These are phyloP conservation scores for Colletotrichum orchidophilum DNA, from an alignment of 2,329 filamentous ascomycete species.

Conservation along the genomic window DNA sequence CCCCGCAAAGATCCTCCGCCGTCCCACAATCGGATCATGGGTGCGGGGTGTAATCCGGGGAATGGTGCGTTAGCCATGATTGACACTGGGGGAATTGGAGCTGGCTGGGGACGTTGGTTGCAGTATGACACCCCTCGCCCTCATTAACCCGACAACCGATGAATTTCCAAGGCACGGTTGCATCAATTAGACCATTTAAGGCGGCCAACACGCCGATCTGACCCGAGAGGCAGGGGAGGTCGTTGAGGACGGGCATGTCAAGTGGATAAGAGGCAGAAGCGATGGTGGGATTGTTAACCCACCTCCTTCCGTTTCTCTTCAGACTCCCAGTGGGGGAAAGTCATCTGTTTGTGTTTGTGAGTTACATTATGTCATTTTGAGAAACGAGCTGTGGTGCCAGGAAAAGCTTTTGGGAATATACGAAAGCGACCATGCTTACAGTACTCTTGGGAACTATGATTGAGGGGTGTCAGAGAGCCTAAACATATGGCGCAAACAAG, in stretches of 20 bases:
- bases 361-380: no score
- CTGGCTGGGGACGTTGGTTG: not conserved
- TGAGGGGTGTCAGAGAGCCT: no score
- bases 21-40: slow-evolving; percentile 9
- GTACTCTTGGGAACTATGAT: no score
- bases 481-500: no score
- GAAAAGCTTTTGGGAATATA: no score
- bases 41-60: slow-evolving; percentile 31
- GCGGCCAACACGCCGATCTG: slow-evolving; percentile 3
- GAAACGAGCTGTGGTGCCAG: no score
- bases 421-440: no score
- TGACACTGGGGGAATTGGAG: not conserved
- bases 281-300: slow-evolving; percentile 12
- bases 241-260: not conserved
- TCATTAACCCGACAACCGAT: slow-evolving; percentile 14
- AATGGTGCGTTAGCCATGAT: not conserved
- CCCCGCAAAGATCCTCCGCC: slow-evolving; percentile 14
- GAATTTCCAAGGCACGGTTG: slow-evolving; percentile 11
- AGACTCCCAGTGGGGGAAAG: no score
- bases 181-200: slow-evolving; percentile 1
- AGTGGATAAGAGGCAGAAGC: slow-evolving; percentile 6
- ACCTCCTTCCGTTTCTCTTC: no score
- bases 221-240: slow-evolving; percentile 3
- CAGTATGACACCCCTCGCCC: not conserved
- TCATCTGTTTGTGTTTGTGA: no score